Evolutionary conservation across 148 eudicot species (phyloP), one percentile per base, ranked within the genome.

Genomic region (Polygonum aviculare): DNA sequence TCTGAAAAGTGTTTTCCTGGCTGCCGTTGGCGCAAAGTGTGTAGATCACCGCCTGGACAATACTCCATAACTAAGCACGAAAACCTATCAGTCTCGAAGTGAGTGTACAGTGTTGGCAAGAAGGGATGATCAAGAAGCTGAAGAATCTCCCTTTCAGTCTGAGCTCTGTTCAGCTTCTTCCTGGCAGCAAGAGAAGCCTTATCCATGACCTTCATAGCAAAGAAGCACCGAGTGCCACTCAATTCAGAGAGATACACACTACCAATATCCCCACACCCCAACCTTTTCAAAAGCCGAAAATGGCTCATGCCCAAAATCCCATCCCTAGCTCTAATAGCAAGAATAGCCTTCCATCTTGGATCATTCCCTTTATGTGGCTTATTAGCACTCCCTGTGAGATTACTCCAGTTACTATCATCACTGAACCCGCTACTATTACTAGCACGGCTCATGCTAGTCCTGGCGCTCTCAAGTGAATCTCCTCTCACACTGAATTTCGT

Each of bases 201-300:
- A 77, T 83, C 85, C 85, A 83, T 83, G 31, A 83, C 81, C 63
- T 83, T 83, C 81, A 83, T 83, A 16, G 85, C 85, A 52, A 83
- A 83, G 75, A 47, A 80, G 39, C 80, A 38, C 21, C 38, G 50
- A 50, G 81, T 80, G 36, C 81, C 85, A 50, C 76, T 60, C 22
- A 83, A 79, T 33, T 83, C 83, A 78, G 76, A 82, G 59, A 83
- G 82, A 57, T 83, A 83, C 39, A 83, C 85, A 75, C 82, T 83
- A 59, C 85, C 85, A 77, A 83, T 83, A 51, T 79, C 81, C 33
- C 81, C 81, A 79, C 77, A 79, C 12, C 81, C 81, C 41, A 79
- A 73, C 40, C 78, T 10, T 55, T 79, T 75, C 48, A 79, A 15
- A 21, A 79, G 78, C 59, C 74, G 76, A 60, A 79, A 79, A 26